These are phyloP conservation scores for Madurella mycetomatis DNA, from an alignment of 2,329 filamentous ascomycete genomes.

Conservation along the genomic window DNA sequence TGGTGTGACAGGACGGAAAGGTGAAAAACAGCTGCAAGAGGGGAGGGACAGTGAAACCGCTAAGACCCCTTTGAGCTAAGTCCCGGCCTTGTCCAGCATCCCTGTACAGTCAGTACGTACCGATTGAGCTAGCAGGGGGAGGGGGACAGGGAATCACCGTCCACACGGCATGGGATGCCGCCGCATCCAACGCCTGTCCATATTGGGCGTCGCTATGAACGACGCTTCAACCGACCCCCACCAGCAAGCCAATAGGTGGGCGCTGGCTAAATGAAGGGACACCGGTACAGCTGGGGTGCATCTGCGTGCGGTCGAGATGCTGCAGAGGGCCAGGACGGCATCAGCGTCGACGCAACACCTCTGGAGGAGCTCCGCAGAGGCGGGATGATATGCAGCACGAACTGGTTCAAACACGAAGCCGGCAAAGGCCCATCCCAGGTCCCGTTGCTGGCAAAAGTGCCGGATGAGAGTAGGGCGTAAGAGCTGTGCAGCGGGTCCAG, in stretches of 20 bases:
- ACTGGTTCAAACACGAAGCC: too few species aligned
- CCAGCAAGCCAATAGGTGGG: conserved; percentile 18
- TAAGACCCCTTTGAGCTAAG: conserved; percentile 24
- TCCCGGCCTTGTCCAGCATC: conserved; percentile 10
- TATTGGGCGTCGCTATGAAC: conserved; percentile 20
- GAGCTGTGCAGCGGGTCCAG: too few species aligned
- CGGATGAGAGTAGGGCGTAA: too few species aligned
- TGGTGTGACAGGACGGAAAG: conserved; percentile 21
- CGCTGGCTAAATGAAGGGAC: conserved; percentile 24
- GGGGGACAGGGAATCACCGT: conserved; percentile 8
- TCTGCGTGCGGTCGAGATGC: conserved; percentile 16
- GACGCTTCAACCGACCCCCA: conserved; percentile 17
- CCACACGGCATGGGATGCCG: conserved; percentile 18
- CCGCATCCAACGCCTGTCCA: conserved; percentile 21
- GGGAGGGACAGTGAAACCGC: conserved; percentile 27
- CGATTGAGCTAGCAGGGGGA: neutral
- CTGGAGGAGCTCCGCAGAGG: neutral
- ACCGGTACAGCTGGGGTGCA: conserved; percentile 23
- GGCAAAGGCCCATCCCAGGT: too few species aligned
- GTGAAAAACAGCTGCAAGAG: conserved; percentile 23
- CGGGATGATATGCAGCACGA: too few species aligned
- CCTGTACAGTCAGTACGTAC: conserved; percentile 18
- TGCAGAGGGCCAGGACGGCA: conserved; percentile 12
- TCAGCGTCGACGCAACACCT: conserved; percentile 5
- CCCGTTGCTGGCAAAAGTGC: too few species aligned